Base-by-base conservation (phyloP, 2,329 filamentous ascomycete genomes). In the Cercospora beticola region DNA sequence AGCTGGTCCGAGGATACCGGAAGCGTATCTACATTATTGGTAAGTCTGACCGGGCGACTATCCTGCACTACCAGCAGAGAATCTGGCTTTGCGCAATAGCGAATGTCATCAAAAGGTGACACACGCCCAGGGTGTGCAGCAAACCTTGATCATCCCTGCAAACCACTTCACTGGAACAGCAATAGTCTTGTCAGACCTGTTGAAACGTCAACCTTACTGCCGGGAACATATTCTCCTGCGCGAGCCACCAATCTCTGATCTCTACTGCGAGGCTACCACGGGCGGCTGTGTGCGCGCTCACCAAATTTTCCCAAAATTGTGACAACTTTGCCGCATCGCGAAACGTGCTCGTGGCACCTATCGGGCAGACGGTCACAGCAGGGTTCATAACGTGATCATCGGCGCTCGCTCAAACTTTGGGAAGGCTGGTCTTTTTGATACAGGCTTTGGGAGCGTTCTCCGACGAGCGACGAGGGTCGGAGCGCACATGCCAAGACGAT, bases 61-160 rank as follows among this genome's bases (percentile, higher is more conserved):
- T 58, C 28, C 23, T 31, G 56, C 26, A 21, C 52, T 30, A 28
- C 28, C 14, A 21, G 52, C 52, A 57, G 16, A 31, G 31, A 23
- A 33, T 18, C 56, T 18, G 56, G n/a, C 31, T 33, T 58, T 33
- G 56, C 56, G 26, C 56, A 58, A 58, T 21, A 33, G 28, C 28
- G 30, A 58, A n/a, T 58, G 28, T 58, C 56, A 31, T 58, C 56
- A 58, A 23, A 58, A 28, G 14, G 49, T 54, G 49, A 54, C 49
- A n/a, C 10, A 14, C 14, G 3, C 49, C 26, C 56, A 58, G 26
- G 26, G 56, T 58, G 56, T 21, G 28, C 56, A 12, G 56, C 8
- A 58, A 58, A 58, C 56, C 56, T 33, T 58, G 56, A 33, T 12
- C 28, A 58, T 21, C 56, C 56, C 31, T 58, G 56, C 56, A 58